These are phyloP conservation scores for Annona squamosa DNA, from an alignment of 164 flowering plant species.

Conservation along the genomic window DNA sequence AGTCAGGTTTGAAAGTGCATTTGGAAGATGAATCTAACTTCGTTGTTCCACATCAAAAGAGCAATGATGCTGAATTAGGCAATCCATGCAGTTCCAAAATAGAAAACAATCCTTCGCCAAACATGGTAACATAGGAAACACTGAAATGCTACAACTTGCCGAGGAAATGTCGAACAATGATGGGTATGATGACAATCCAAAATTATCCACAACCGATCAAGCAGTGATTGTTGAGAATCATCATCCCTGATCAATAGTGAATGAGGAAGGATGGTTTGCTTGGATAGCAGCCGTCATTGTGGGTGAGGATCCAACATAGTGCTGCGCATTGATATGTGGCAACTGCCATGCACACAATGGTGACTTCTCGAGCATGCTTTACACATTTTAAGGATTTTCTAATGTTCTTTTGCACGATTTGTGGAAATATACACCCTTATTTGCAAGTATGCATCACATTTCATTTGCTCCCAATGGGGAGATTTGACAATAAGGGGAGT, in stretches of 20 bases:
- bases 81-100: constrained; percentile 60
- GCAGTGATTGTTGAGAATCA: constrained; percentile 44
- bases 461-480: not conserved
- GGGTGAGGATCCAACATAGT: constrained; percentile 92
- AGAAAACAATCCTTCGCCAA: constrained; percentile 45
- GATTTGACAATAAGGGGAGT: too few relatives aligned
- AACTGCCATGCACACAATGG: constrained; percentile 97
- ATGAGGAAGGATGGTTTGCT: constrained; percentile 82
- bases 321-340: constrained; percentile 89
- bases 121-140: constrained; percentile 44
- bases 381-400: too few relatives aligned
- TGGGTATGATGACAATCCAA: constrained; percentile 22
- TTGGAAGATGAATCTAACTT: constrained; percentile 49
- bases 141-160: constrained; percentile 22
- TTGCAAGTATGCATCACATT: not conserved
- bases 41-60: constrained; percentile 45
- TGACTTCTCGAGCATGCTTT: constrained; percentile 7
- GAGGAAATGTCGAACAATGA: constrained; percentile 26
- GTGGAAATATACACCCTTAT: not conserved
- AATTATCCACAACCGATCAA: constrained; percentile 28
- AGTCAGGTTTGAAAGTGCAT: constrained; percentile 77
- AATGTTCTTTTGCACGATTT: not conserved
- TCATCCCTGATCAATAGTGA: constrained; percentile 30
- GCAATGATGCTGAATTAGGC: constrained; percentile 60
- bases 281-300: constrained; percentile 87